These are phyloP conservation scores for Yamadazyma mexicana DNA, from an alignment of 1,139 yeast species.

Conservation along the genomic window DNA sequence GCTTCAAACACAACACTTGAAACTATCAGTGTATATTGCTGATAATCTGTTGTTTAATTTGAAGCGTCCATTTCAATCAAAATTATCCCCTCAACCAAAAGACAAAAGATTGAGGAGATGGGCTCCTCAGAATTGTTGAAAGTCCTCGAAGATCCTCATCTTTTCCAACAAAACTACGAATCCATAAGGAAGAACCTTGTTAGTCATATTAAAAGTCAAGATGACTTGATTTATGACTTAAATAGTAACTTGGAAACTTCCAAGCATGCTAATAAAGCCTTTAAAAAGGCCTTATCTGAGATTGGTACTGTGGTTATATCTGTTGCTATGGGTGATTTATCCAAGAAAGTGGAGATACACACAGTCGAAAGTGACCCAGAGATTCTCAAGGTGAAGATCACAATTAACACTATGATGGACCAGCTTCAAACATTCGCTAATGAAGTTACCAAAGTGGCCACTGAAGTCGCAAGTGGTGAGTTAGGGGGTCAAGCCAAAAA, in stretches of 20 bases:
- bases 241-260: conserved; percentile 50
- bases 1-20: too few relatives aligned
- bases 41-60: too few relatives aligned
- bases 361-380: conserved; percentile 74
- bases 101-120: conserved; percentile 25
- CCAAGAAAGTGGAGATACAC: conserved; percentile 73
- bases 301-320: conserved; percentile 81
- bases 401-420: conserved; percentile 87
- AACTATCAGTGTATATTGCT: too few relatives aligned
- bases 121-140: conserved; percentile 33
- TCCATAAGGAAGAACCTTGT: conserved; percentile 35
- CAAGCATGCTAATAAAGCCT: conserved; percentile 69
- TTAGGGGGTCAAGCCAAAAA: conserved; percentile 87
- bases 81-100: conserved; percentile 19
- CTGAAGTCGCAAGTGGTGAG: conserved; percentile 87
- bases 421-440: conserved; percentile 79
- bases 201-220: conserved; percentile 33
- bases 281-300: conserved; percentile 73
- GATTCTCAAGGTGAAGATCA: conserved; percentile 72
- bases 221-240: conserved; percentile 27
- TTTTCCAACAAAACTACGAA: conserved; percentile 30
- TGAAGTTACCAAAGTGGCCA: conserved; percentile 83
- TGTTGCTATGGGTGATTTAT: conserved; percentile 82
- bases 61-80: conserved; percentile 11
- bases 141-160: conserved; percentile 43